A percentile compares a stretch with the other conserved stretches of the same genome.
Evolutionary conservation across 768 basidiomycete genomes (phyloP).

Genomic region (Hydnum rufescens): DNA sequence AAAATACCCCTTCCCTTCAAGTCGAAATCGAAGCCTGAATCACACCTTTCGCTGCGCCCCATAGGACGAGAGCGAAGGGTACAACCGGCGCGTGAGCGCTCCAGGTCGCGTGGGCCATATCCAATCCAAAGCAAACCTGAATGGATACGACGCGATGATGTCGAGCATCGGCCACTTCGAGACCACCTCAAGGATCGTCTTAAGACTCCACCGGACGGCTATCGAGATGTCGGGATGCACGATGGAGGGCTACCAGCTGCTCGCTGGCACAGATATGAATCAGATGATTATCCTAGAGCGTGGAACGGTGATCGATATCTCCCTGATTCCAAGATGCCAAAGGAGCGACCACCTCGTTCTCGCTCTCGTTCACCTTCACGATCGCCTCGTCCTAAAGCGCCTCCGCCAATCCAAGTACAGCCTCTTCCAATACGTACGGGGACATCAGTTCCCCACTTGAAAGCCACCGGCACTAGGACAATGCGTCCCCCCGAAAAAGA

Average conservation of each 20-base stretch:
- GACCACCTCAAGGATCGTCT: not conserved
- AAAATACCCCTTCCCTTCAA: not conserved
- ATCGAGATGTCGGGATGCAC: no score
- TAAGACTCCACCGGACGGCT: not conserved
- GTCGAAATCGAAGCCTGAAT: not conserved
- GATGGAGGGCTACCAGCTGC: no score
- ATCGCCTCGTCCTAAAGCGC: not conserved
- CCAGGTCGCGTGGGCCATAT: no score
- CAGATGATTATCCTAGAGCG: no score
- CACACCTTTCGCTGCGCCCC: no score
- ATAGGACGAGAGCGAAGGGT: no score
- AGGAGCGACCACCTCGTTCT: not conserved
- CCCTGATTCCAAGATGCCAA: not conserved
- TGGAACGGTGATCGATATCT: not conserved
- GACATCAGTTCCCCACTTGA: not conserved
- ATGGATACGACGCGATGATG: not conserved
- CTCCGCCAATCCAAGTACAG: not conserved
- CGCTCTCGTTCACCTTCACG: not conserved
- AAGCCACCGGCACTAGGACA: not conserved
- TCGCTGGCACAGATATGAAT: no score
- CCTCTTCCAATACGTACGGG: not conserved
- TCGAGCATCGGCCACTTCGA: not conserved
- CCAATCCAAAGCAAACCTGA: no score
- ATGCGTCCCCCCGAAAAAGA: constrained; percentile 42
- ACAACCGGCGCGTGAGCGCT: no score